Percentiles rank a stretch among this genome's conserved stretches.
Conservation (phyloP, 495 filamentous ascomycete genomes). For the Aspergillus conjunctus region DNA sequence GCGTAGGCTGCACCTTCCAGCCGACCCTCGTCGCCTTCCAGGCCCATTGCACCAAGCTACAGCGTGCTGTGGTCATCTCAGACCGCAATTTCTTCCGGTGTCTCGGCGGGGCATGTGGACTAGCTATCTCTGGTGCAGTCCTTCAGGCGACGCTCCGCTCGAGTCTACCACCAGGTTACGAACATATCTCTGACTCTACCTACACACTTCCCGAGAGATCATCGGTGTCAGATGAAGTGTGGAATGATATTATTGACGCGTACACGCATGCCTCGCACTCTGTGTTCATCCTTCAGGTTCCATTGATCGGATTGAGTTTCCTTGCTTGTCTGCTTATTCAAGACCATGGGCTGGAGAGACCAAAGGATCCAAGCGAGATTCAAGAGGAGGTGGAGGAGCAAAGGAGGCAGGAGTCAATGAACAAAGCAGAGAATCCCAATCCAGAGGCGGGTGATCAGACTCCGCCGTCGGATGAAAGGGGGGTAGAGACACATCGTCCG, state of each 20-base stretch:
- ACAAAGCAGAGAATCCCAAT: not conserved
- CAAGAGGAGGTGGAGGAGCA: not conserved
- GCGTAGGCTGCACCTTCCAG: conserved; percentile 62
- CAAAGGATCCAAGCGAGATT: conserved; percentile 48
- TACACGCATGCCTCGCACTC: conserved; percentile 55
- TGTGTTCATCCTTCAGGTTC: conserved; percentile 58
- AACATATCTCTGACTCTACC: conserved; percentile 43
- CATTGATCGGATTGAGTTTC: conserved; percentile 56
- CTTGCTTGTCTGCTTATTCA: conserved; percentile 54
- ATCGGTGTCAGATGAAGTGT: conserved; percentile 38
- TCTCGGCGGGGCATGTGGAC: conserved; percentile 60
- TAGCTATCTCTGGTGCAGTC: conserved; percentile 61
- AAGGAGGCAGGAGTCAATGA: not conserved
- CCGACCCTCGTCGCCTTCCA: conserved; percentile 65
- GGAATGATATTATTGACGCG: conserved; percentile 46
- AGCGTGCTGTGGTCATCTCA: conserved; percentile 62
- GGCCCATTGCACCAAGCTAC: conserved; percentile 58
- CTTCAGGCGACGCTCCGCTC: conserved; percentile 53
- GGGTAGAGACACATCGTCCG: not conserved
- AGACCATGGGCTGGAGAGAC: conserved; percentile 55
- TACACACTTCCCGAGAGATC: conserved; percentile 44
- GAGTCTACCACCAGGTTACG: conserved; percentile 45
- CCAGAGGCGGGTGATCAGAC: not conserved
- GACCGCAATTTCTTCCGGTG: conserved; percentile 67
- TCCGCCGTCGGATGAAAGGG: not conserved